phyloP scores from a whole-genome alignment of 495 filamentous ascomycete species.

The Annulohypoxylon bovei region DNA sequence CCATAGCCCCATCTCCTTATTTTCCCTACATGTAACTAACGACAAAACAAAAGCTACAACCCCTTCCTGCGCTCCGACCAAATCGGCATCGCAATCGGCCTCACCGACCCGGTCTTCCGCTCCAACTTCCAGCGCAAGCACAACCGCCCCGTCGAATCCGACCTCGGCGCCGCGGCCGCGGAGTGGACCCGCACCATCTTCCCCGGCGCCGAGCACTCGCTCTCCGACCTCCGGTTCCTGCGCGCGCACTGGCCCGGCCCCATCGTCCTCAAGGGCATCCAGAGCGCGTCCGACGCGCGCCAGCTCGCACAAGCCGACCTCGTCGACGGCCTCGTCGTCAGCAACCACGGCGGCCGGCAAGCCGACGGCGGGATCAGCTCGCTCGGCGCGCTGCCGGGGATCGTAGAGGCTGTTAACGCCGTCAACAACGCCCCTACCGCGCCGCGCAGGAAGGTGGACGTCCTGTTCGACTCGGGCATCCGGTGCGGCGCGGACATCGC shows the following conservation, averaged over 20 bases:
- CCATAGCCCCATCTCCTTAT: background rate
- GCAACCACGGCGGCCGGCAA: slow-evolving; percentile 72
- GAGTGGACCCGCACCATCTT: slow-evolving; percentile 40
- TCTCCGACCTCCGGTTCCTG: slow-evolving; percentile 66
- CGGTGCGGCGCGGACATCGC: slow-evolving; percentile 68
- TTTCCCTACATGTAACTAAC: background rate
- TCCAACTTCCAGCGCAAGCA: slow-evolving; percentile 34
- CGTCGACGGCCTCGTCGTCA: slow-evolving; percentile 63
- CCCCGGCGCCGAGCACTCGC: slow-evolving; percentile 29
- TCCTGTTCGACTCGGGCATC: slow-evolving; percentile 70
- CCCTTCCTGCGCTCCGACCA: slow-evolving; percentile 41
- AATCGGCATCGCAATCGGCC: slow-evolving; percentile 40
- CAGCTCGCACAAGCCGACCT: slow-evolving; percentile 57
- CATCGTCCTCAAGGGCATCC: slow-evolving; percentile 69
- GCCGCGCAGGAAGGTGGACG: slow-evolving; percentile 59
- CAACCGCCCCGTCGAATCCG: background rate
- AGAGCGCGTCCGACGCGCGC: slow-evolving; percentile 63
- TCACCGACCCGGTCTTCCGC: slow-evolving; percentile 44
- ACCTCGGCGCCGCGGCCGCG: slow-evolving; percentile 28
- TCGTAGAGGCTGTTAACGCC: slow-evolving; percentile 61
- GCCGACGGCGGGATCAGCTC: slow-evolving; percentile 66
- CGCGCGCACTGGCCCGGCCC: slow-evolving; percentile 55
- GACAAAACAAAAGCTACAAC: slow-evolving; percentile 21
- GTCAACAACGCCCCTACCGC: background rate
- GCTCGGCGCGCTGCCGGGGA: slow-evolving; percentile 62